Conservation (phyloP, 306 rosid species). For the Parietaria judaica region DNA sequence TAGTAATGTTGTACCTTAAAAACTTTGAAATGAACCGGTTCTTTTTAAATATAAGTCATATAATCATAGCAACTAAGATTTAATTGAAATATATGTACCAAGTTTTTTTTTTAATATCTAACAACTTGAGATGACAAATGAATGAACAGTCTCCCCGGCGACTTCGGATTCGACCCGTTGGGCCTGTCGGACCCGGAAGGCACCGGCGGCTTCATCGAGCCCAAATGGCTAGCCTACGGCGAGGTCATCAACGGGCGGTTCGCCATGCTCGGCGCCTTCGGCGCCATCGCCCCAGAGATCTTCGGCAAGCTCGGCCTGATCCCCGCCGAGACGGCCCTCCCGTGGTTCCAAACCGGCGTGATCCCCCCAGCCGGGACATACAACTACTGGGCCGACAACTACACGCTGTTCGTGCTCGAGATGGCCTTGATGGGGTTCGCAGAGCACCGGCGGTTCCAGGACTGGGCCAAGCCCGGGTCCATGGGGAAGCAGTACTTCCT, state of each 20-base stretch:
- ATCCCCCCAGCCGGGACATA: constrained; percentile 92
- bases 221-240: constrained; percentile 90
- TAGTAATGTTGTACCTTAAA: too few relatives aligned
- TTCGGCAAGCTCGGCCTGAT: constrained; percentile 65
- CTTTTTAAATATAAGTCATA: too few relatives aligned
- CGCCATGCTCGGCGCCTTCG: constrained; percentile 83
- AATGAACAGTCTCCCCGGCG: constrained; percentile 74
- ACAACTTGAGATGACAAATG: too few relatives aligned
- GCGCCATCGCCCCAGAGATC: constrained; percentile 86
- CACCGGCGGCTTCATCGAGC: constrained; percentile 94
- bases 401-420: constrained; percentile 74
- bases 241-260: constrained; percentile 78
- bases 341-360: constrained; percentile 93
- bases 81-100: too few relatives aligned
- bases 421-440: constrained; percentile 92
- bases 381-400: constrained; percentile 85
- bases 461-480: constrained; percentile 79
- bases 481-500: constrained; percentile 83
- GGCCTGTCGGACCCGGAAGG: constrained; percentile 99
- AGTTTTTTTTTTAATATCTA: too few relatives aligned
- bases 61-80: too few relatives aligned
- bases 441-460: constrained; percentile 87
- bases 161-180: constrained; percentile 84
- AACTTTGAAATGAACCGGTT: too few relatives aligned
- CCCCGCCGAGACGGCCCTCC: constrained; percentile 84